Conservation (phyloP, 1,284 basidiomycete genomes). For the Ustilago hordei region DNA sequence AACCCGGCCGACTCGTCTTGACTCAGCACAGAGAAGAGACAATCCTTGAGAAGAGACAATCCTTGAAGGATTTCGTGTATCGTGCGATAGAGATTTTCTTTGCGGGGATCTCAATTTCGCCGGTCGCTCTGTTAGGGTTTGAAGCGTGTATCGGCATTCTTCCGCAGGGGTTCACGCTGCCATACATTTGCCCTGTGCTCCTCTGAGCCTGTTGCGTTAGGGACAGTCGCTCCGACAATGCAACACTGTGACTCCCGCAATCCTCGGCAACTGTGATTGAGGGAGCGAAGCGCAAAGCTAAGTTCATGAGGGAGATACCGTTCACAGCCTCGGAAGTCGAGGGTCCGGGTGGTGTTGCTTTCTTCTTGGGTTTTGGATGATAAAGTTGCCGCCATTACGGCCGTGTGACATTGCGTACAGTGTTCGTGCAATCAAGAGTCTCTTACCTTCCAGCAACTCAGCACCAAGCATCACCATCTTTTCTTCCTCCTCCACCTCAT, state of each 20-base stretch:
- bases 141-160: constrained; percentile 41
- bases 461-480: background rate
- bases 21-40: background rate
- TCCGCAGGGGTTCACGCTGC: constrained; percentile 39
- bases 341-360: background rate
- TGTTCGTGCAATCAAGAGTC: background rate
- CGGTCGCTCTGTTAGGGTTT: constrained; percentile 8
- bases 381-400: background rate
- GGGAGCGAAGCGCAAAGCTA: background rate
- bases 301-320: constrained; percentile 1
- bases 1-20: background rate
- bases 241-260: constrained; percentile 14
- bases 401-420: background rate
- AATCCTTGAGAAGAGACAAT: background rate
- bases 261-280: background rate
- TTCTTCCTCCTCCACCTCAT: background rate
- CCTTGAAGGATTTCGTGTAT: background rate
- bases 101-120: constrained; percentile 15
- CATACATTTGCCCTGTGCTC: constrained; percentile 7
- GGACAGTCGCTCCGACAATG: background rate
- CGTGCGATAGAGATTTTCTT: constrained; percentile 2
- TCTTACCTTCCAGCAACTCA: background rate
- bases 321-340: background rate
- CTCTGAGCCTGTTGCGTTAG: background rate
- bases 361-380: constrained; percentile 9